Conservation (phyloP, 257 asterid genomes). For the Orobanche coerulescens region DNA sequence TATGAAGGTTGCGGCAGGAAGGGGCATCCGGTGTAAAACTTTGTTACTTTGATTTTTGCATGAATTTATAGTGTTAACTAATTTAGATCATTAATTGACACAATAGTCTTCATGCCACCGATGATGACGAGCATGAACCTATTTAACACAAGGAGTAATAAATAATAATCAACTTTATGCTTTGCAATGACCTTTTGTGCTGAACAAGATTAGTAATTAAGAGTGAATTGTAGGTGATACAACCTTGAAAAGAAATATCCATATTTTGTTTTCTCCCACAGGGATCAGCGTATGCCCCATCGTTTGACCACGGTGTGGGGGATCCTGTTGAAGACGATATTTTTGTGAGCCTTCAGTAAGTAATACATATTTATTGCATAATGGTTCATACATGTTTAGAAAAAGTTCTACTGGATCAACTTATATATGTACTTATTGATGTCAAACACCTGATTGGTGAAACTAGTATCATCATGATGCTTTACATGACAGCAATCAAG, state of each 20-base stretch:
- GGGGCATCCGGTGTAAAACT: no score
- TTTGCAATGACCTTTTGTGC: constrained; percentile 6
- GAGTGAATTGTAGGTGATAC: background rate
- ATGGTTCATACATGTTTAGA: background rate
- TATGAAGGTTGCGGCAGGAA: no score
- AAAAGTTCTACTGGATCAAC: background rate
- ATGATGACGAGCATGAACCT: no score
- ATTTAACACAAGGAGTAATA: background rate
- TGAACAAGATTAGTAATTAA: background rate
- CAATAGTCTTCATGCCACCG: no score
- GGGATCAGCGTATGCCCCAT: constrained; percentile 87
- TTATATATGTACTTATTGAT: background rate
- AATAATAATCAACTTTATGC: background rate
- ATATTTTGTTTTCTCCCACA: constrained; percentile 22
- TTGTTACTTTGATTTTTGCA: no score
- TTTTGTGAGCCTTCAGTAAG: constrained; percentile 80
- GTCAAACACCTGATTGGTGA: background rate
- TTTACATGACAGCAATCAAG: background rate
- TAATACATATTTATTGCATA: constrained; percentile 11
- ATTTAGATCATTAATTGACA: no score
- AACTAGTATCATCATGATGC: background rate
- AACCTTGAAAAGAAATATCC: background rate
- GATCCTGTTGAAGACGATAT: constrained; percentile 95
- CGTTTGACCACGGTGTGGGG: constrained; percentile 93
- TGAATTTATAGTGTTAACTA: no score